A percentile compares a stretch with the other conserved stretches of the same genome.
phyloP scores from a whole-genome alignment of 306 rosid species.

The Gastrolobium villosum region DNA sequence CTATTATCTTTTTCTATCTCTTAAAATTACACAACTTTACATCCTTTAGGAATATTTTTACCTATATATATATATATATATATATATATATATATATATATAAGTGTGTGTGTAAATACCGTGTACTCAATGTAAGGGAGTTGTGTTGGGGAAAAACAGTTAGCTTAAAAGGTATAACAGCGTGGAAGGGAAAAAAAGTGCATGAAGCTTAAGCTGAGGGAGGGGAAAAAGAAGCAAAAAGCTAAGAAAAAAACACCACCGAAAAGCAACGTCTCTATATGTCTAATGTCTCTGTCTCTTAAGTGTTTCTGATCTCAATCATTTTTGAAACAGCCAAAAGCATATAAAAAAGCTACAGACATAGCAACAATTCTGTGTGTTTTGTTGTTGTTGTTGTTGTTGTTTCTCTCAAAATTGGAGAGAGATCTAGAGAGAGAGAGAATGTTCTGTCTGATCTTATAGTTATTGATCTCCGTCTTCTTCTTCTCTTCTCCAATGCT shows the following conservation, averaged over 20 bases:
- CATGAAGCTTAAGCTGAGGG: constrained; percentile 39
- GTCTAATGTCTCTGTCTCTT: not conserved
- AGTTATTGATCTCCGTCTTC: not conserved
- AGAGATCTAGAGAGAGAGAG: not conserved
- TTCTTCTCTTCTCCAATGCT: constrained; percentile 33
- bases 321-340: constrained; percentile 20
- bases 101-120: too few relatives aligned
- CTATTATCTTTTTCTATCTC: too few relatives aligned
- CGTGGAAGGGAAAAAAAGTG: not conserved
- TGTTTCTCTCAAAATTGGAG: constrained; percentile 2
- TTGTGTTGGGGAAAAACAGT: constrained; percentile 31
- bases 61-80: too few relatives aligned
- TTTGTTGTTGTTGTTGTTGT: not conserved
- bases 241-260: constrained; percentile 40
- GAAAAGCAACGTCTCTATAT: constrained; percentile 36
- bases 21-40: too few relatives aligned
- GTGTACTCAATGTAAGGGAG: not conserved
- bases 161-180: constrained; percentile 41
- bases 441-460: not conserved
- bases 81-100: too few relatives aligned
- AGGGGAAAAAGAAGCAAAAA: constrained; percentile 38
- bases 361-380: constrained; percentile 1
- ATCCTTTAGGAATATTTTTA: too few relatives aligned
- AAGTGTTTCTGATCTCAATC: constrained; percentile 1
- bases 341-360: constrained; percentile 2